Base-by-base conservation (phyloP, 2,329 filamentous ascomycete genomes). In the Biscogniauxia mediterranea region DNA sequence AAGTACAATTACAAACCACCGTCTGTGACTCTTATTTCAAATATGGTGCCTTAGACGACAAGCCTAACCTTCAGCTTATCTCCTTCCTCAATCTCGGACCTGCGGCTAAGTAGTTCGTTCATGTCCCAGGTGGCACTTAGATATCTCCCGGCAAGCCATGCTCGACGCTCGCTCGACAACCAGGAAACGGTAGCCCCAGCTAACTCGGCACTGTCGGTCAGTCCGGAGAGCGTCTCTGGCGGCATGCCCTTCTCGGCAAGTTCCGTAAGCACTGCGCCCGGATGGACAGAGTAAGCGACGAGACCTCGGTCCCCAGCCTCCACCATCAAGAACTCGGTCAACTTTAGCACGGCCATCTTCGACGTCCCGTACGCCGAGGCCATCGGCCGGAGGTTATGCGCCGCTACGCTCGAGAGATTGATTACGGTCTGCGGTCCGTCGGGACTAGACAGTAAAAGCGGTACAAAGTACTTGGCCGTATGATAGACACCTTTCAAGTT, bases 91-190 rank as follows among this genome's bases (percentile, higher is more conserved):
- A 78, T 75, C 50, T 75, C 72, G 3, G 71, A 67, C 61, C 70
- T 70, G 68, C 68, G 75, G 20, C 64, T 59, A 56, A 72, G 38
- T 6, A 78, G 59, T 61, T 78, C 71, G 52, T 67, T 61, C 75
- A 79, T 75, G 61, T 78, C 75, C 77, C 76, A 78, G 0, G 64
- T 73, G n/a, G 64, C 69, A 61, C 69, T 74, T 1, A 78, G 54
- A 60, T 76, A 78, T 58, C 75, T 68, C 0, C 75, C 76, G 42
- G 57, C 61, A 17, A 79, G 66, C 78, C 77, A 80, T 6, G 75
- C 71, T 25, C 73, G 69, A 21, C 69, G 70, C 65, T 74, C 70
- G 7, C 61, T 62, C 2, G 70, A 70, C 28, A 74, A 61, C 68
- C 70, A 74, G 1, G 66, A 60, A 25, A 75, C 64, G 1, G 71